These are phyloP conservation scores for Aspergillus fischeri DNA, from an alignment of 2,329 filamentous ascomycete genomes.

Conservation along the genomic window DNA sequence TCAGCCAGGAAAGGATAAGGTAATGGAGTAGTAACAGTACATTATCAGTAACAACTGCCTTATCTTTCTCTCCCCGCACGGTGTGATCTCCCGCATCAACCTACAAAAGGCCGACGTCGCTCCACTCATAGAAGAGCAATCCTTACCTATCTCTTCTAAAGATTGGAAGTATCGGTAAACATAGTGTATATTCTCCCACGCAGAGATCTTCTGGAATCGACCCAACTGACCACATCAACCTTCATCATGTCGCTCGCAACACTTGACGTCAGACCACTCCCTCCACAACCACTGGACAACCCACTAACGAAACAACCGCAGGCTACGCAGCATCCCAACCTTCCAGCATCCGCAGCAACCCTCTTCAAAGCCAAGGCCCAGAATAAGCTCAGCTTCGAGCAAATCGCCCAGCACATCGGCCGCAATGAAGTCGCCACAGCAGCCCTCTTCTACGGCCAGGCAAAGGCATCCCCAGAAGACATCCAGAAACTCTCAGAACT, in stretches of 20 bases:
- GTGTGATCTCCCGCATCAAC: background rate
- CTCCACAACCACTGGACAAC: background rate
- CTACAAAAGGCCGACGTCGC: background rate
- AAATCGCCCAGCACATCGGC: constrained; percentile 67
- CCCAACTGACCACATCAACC: background rate
- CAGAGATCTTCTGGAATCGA: background rate
- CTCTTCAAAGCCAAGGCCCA: constrained; percentile 78
- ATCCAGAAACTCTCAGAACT: constrained; percentile 62
- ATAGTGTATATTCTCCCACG: background rate
- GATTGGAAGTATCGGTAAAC: background rate
- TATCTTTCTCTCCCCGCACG: background rate
- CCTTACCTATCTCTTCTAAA: background rate
- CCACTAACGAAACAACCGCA: constrained; percentile 13
- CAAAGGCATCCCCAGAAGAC: constrained; percentile 67
- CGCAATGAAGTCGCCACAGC: constrained; percentile 81
- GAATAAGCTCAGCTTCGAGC: constrained; percentile 72
- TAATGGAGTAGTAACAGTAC: background rate
- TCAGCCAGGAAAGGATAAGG: background rate
- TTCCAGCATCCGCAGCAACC: constrained; percentile 65
- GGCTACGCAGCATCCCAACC: constrained; percentile 47
- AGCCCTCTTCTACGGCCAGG: constrained; percentile 87
- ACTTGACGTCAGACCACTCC: background rate
- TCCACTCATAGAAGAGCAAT: background rate
- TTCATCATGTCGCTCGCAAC: background rate
- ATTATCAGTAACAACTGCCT: background rate